These are phyloP conservation scores for Ehretia macrophylla DNA, from an alignment of 257 asterid genomes.

Conservation along the genomic window DNA sequence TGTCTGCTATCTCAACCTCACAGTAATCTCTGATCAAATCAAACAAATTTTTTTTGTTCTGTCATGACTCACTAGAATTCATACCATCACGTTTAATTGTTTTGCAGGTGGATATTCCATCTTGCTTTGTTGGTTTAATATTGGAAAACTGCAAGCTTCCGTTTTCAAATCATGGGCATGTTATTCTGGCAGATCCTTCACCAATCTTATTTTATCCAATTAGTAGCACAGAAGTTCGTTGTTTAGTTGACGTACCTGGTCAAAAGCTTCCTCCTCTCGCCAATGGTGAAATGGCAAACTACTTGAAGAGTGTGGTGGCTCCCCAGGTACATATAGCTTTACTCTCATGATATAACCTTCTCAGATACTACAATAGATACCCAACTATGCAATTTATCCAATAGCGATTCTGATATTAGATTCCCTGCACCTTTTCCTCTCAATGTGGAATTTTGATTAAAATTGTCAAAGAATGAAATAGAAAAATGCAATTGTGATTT, in stretches of 20 bases:
- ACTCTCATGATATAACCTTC: neutral
- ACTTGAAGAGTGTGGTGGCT: conserved; percentile 41
- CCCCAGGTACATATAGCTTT: conserved; percentile 44
- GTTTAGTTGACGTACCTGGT: conserved; percentile 54
- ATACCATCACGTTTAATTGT: neutral
- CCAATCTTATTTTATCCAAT: conserved; percentile 51
- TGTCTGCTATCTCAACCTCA: neutral
- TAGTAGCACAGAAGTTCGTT: conserved; percentile 43
- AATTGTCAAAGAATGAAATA: neutral
- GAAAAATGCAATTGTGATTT: neutral
- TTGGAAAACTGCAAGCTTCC: conserved; percentile 48
- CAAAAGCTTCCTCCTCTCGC: conserved; percentile 52
- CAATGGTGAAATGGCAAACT: conserved; percentile 49
- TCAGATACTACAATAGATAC: too few species aligned
- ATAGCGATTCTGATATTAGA: neutral
- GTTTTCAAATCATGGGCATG: conserved; percentile 48
- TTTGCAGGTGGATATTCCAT: conserved; percentile 42
- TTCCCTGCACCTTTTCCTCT: neutral
- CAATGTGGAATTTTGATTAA: neutral
- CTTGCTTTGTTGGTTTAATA: conserved; percentile 48
- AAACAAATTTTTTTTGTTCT: neutral
- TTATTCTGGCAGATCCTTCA: conserved; percentile 49
- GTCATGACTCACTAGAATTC: neutral
- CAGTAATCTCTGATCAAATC: neutral
- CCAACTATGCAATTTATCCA: too few species aligned